Conservation (phyloP, 2,329 filamentous ascomycete species). For the Aspergillus spinulosporus region DNA sequence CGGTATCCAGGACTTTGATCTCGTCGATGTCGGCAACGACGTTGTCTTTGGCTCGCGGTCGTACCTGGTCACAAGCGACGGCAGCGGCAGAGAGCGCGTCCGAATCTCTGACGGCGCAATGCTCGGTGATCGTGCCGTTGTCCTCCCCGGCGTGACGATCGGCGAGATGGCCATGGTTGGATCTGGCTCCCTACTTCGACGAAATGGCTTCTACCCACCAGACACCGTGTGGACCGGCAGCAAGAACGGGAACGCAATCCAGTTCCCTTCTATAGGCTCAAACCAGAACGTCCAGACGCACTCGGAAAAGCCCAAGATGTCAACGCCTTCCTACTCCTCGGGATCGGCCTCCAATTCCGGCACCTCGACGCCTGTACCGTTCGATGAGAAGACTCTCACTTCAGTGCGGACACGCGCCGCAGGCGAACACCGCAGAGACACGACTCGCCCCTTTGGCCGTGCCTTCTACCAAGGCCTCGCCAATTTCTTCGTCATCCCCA, state of each 20-base stretch:
- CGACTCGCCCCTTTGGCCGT: slow-evolving; percentile 49
- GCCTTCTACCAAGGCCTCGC: slow-evolving; percentile 42
- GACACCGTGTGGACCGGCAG: slow-evolving; percentile 56
- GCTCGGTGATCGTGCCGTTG: slow-evolving; percentile 58
- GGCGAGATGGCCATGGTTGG: slow-evolving; percentile 55
- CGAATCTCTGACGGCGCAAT: slow-evolving; percentile 53
- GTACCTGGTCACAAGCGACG: slow-evolving; percentile 56
- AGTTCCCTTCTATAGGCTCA: slow-evolving; percentile 33
- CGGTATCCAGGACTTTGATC: slow-evolving; percentile 53
- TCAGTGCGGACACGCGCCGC: slow-evolving; percentile 28
- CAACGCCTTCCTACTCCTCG: slow-evolving; percentile 7
- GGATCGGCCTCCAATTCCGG: not conserved
- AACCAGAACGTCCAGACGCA: not conserved
- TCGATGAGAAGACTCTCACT: not conserved
- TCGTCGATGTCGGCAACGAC: slow-evolving; percentile 58
- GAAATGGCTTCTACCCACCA: slow-evolving; percentile 47
- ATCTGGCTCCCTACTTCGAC: slow-evolving; percentile 54
- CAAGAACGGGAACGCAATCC: slow-evolving; percentile 53
- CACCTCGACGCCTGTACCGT: not conserved
- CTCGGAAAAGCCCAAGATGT: not conserved
- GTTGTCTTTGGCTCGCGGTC: slow-evolving; percentile 62
- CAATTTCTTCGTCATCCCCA: slow-evolving; percentile 5
- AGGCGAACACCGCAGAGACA: slow-evolving; percentile 21
- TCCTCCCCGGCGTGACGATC: slow-evolving; percentile 54
- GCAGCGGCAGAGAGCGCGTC: slow-evolving; percentile 50